Base-by-base conservation (phyloP, 1,139 yeast genomes). In the Candida pseudoviswanathii region DNA sequence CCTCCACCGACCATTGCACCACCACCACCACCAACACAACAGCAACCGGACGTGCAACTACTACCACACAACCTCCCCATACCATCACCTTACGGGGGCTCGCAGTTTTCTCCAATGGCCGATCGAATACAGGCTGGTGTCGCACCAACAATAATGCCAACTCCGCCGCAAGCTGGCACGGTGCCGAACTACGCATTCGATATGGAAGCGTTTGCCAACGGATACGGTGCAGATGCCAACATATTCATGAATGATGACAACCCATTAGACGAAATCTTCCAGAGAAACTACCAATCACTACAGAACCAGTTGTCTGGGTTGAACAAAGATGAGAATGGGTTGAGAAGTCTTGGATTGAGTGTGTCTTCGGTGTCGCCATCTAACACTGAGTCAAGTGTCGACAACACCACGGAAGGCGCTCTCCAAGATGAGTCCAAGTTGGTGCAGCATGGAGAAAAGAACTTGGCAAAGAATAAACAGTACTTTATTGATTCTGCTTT, bases 261-360 rank as follows among this genome's bases (percentile, higher is more conserved):
- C 51, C 80, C 79, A 0, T 60, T 75, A 30, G 80, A 74, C 44
- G 78, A 73, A 29, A 59, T 70, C 2, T 63, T 74, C 38, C 50
- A 60, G 7, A 51, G 55, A 40, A 58, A 51, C 41, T 52, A 53
- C 36, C 57, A 54, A 36, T 50, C 50, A 5, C 31, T 16, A 36
- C 48, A 43, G 22, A n/a, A 38, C 9, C 33, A 34, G 11, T 3
- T 37, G n/a, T 25, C 27, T 6, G 40, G 32, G 16, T 9, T 39
- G 16, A 24, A 30, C 21, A 24, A 38, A 27, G 44, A 45, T 11
- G 49, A 44, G 9, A 36, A 24, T 37, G 21, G 39, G n/a, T 11
- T 46, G 8, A 51, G 47, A 7, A 36, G 25, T 16, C 24, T 53
- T 6, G 48, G 39, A 37, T 36, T 47, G 26, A 53, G 46, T 38